Conservation (phyloP, 73 alveolate genomes). For the Blepharisma japonicum region DNA sequence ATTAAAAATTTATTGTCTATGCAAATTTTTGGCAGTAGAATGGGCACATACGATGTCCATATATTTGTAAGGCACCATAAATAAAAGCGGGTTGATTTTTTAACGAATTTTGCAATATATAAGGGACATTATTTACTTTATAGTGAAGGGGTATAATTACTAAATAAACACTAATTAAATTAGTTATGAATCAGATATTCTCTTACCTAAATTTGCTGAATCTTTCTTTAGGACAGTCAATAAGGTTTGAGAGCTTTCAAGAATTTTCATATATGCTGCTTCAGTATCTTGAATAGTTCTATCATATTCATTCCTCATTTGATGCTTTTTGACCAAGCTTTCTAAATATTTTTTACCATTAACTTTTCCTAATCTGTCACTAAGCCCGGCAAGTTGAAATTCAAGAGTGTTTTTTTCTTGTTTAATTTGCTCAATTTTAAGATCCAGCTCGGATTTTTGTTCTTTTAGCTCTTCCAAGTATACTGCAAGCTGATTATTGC, state of each 20-base stretch:
- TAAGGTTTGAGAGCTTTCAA: constrained; percentile 80
- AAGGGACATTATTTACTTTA: too few relatives aligned
- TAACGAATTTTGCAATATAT: too few relatives aligned
- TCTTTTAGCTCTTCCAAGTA: constrained; percentile 46
- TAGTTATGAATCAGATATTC: neutral
- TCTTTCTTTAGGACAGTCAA: constrained; percentile 80
- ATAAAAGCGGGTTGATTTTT: too few relatives aligned
- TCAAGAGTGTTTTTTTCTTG: constrained; percentile 38
- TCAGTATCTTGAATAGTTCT: constrained; percentile 63
- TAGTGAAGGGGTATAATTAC: too few relatives aligned
- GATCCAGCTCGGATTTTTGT: constrained; percentile 46
- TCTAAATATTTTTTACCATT: constrained; percentile 26
- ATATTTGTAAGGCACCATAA: too few relatives aligned
- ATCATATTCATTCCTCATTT: constrained; percentile 55
- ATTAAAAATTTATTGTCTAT: too few relatives aligned
- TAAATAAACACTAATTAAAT: too few relatives aligned
- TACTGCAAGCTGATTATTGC: constrained; percentile 36
- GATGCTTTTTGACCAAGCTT: constrained; percentile 41
- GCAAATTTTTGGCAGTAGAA: too few relatives aligned
- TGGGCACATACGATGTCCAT: too few relatives aligned
- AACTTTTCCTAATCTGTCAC: constrained; percentile 35
- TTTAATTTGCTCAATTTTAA: constrained; percentile 31
- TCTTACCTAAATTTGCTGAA: constrained; percentile 36
- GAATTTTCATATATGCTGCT: constrained; percentile 63
- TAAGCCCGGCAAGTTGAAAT: constrained; percentile 43